Evolutionary conservation across 2,329 filamentous ascomycete genomes (phyloP), one percentile per base, ranked within the genome.

Genomic region (Fusarium luffae): DNA sequence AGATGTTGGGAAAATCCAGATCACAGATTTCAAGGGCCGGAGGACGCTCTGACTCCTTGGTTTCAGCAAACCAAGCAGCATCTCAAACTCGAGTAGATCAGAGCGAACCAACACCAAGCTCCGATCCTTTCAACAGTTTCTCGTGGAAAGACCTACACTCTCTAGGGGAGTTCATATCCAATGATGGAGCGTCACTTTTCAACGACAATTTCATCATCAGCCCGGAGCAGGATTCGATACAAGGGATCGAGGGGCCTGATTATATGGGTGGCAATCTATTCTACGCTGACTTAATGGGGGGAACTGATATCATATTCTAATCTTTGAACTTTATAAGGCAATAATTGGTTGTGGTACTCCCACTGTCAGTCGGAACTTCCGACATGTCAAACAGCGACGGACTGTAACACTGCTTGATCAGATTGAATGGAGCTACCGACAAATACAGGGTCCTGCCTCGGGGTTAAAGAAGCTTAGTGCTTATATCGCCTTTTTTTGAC

Each of bases 61-160:
- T 40, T 13, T 21, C 59, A 10, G 27, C 54, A 4, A 50, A 16
- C 13, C 41, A 54, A 16, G 51, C 47, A 14, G 19, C 49, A 18
- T 12, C 59, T 10, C 28, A 63, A 32, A 23, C 28, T 23, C 34
- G 54, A 27, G n/a, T 48, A 19, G 43, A 56, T 25, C 48, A 43
- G 8, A 57, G 23, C 7, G 59, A 66, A 41, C 40, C 50, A 3
- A 42, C 54, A 69, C 80, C 75, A 72, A 82, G 60, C 79, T 80
- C 75, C 80, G 83, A 75, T 79, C 83, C 54, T 2, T 80, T 84
- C 3, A 85, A 88, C 54, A 85, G 87, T 44, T 89, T 90, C 76
- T 89, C 86, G 1, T 90, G 88, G 88, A 80, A 88, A 2, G 86
- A 89, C 71, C 78, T 90, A 7, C 85, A 86, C 60, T 87, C 87